phyloP scores from a whole-genome alignment of 2,329 filamentous ascomycete genomes.

The Xylariales sp. region DNA sequence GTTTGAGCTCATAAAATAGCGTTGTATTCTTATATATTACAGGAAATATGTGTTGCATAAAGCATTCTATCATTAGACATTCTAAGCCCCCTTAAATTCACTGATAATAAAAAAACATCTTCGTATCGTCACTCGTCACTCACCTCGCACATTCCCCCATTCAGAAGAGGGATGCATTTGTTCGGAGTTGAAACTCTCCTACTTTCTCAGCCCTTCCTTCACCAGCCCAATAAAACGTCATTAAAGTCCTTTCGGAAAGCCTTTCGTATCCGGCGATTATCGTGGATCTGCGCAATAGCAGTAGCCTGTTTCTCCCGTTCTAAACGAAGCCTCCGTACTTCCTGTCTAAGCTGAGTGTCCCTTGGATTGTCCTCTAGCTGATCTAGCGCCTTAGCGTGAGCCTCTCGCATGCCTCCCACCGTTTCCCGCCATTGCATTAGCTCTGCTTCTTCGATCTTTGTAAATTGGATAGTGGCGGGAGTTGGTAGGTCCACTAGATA shows the following conservation, averaged over 20 bases:
- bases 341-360: not conserved
- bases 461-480: slow-evolving; percentile 16
- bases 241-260: slow-evolving; percentile 26
- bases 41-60: too few species aligned
- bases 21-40: too few species aligned
- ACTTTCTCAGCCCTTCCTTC: not conserved
- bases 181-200: too few species aligned
- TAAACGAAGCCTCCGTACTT: slow-evolving; percentile 1
- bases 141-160: not conserved
- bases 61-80: too few species aligned
- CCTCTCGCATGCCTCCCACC: not conserved
- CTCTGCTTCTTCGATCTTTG: slow-evolving; percentile 14
- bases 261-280: slow-evolving; percentile 7
- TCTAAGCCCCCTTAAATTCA: too few species aligned
- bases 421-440: slow-evolving; percentile 12
- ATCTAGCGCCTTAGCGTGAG: slow-evolving; percentile 6
- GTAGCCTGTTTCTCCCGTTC: not conserved
- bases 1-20: too few species aligned
- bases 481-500: slow-evolving; percentile 11
- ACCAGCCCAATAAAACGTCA: slow-evolving; percentile 1
- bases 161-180: too few species aligned
- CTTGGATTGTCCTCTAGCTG: slow-evolving; percentile 5
- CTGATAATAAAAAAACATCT: not conserved
- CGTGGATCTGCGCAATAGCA: slow-evolving; percentile 3
- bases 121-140: not conserved